These are phyloP conservation scores for Coemansia sp. DNA, from an alignment of 192 early-diverging fungal species.

Conservation along the genomic window DNA sequence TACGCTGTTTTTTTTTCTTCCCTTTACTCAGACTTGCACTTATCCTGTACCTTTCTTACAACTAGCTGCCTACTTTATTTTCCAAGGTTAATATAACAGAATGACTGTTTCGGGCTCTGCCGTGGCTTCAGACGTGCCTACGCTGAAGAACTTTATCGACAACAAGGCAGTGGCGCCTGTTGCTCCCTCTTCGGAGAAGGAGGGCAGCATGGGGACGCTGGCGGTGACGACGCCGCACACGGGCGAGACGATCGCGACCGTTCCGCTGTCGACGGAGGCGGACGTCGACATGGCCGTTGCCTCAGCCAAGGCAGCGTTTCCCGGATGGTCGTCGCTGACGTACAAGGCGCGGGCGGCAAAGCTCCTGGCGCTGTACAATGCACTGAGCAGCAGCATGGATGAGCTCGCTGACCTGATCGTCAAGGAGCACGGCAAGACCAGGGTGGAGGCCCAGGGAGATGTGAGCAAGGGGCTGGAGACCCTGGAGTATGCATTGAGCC, in stretches of 20 bases:
- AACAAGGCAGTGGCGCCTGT: conserved; percentile 16
- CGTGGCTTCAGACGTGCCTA: not conserved
- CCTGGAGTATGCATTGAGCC: conserved; percentile 68
- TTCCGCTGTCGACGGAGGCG: conserved; percentile 56
- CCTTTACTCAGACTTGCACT: not conserved
- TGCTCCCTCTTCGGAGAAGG: too few relatives aligned
- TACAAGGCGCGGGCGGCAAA: conserved; percentile 67
- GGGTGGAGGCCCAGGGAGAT: conserved; percentile 67
- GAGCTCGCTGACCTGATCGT: conserved; percentile 72
- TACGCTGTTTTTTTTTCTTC: not conserved
- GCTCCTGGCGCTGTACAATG: conserved; percentile 60
- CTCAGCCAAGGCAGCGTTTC: conserved; percentile 56
- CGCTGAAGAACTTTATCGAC: conserved; percentile 38
- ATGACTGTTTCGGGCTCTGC: too few relatives aligned
- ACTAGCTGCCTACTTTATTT: too few relatives aligned
- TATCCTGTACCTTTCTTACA: too few relatives aligned
- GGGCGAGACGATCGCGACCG: conserved; percentile 60
- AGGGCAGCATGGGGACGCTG: conserved; percentile 40
- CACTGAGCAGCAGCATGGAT: conserved; percentile 56
- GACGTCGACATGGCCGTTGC: conserved; percentile 65
- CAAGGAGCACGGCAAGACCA: conserved; percentile 78
- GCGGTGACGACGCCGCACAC: conserved; percentile 65
- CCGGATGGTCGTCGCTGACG: conserved; percentile 60
- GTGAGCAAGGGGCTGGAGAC: conserved; percentile 77
- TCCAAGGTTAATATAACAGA: too few relatives aligned